Conservation (phyloP, 1,139 yeast genomes). For the Starmera stellimalicola region DNA sequence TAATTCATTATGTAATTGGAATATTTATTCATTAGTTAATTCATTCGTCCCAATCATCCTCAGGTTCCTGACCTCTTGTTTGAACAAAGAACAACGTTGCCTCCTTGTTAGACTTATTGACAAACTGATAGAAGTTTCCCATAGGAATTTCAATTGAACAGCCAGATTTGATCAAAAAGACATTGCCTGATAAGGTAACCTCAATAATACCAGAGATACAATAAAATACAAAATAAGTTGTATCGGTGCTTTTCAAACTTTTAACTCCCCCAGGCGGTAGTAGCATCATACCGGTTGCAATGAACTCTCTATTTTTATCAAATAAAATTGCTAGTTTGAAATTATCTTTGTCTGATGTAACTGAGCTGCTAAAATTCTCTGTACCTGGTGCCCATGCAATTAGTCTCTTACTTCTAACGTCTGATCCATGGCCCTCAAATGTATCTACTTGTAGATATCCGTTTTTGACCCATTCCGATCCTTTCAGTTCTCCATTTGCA, state of each 20-base stretch:
- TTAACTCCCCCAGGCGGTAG: conserved; percentile 60
- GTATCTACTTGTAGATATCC: conserved; percentile 43
- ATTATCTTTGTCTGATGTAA: conserved; percentile 41
- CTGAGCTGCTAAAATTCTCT: conserved; percentile 34
- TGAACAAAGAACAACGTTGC: conserved; percentile 75
- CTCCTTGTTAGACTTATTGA: conserved; percentile 44
- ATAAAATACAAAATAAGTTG: conserved; percentile 64
- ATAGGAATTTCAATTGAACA: conserved; percentile 79
- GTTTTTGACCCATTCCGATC: conserved; percentile 46
- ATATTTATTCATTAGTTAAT: background rate
- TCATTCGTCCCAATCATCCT: conserved; percentile 13
- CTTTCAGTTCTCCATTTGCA: conserved; percentile 29
- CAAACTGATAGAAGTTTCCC: conserved; percentile 59
- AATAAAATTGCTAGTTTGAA: conserved; percentile 61
- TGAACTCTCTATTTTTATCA: conserved; percentile 52
- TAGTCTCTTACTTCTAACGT: conserved; percentile 32
- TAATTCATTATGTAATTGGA: background rate
- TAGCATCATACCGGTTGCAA: conserved; percentile 71
- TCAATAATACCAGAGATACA: conserved; percentile 65
- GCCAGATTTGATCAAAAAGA: conserved; percentile 59
- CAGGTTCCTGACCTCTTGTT: conserved; percentile 29
- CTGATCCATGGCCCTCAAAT: conserved; percentile 42
- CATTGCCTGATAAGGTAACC: conserved; percentile 50
- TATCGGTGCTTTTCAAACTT: conserved; percentile 52
- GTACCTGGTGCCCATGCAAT: conserved; percentile 70